Evolutionary conservation across 805 yeast species (phyloP).

Genomic region (Isabelozyma rhagii): DNA sequence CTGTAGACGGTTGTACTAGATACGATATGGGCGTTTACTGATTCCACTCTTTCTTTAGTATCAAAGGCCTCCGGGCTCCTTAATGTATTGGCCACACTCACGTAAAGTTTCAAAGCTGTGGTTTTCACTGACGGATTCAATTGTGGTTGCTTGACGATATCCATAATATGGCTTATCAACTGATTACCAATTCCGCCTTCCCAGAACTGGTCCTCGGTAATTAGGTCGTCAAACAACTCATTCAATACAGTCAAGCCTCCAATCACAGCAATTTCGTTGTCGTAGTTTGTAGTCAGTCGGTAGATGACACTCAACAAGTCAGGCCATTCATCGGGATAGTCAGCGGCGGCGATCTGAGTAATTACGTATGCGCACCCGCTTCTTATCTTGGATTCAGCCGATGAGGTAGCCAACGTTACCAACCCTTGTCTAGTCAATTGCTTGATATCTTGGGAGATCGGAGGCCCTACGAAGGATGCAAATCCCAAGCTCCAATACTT

Average conservation of each 20-base stretch:
- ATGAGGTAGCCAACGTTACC: conserved; percentile 42
- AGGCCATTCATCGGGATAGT: conserved; percentile 97
- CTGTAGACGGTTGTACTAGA: conserved; percentile 14
- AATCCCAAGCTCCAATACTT: conserved; percentile 83
- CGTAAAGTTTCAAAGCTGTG: conserved; percentile 50
- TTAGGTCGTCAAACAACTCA: conserved; percentile 82
- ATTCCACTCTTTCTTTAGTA: conserved; percentile 30
- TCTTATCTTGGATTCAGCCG: conserved; percentile 56
- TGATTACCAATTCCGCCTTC: conserved; percentile 63
- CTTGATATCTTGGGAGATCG: conserved; percentile 55
- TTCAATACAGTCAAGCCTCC: conserved; percentile 61
- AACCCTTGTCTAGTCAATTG: conserved; percentile 47
- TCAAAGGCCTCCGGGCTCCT: conserved; percentile 47
- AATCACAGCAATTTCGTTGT: conserved; percentile 30
- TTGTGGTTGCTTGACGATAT: conserved; percentile 29
- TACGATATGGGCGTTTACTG: conserved; percentile 27
- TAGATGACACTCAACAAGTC: conserved; percentile 52
- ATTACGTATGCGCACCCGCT: conserved; percentile 69
- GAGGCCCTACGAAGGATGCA: conserved; percentile 67
- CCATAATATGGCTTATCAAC: conserved; percentile 49
- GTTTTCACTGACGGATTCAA: conserved; percentile 39
- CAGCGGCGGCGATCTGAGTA: conserved; percentile 82
- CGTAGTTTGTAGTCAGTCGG: conserved; percentile 28
- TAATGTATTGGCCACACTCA: conserved; percentile 51
- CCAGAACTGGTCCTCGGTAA: conserved; percentile 84